Evolutionary conservation across 1,139 yeast genomes (phyloP).

Genomic region (Taiozyma sp.): DNA sequence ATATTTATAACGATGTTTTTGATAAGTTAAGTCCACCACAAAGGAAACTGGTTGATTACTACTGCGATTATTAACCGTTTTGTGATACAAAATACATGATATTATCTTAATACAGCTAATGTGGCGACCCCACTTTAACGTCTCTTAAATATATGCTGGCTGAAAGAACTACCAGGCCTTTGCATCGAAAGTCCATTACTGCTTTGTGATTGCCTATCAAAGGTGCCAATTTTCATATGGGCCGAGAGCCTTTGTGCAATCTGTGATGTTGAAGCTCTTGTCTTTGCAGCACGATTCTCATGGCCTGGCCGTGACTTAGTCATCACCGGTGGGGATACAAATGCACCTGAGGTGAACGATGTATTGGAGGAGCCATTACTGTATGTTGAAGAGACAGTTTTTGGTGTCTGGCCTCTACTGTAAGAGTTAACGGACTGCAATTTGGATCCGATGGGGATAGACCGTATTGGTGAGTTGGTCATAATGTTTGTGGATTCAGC

Average conservation of each 20-base stretch:
- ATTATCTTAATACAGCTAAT: not conserved
- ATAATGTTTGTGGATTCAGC: constrained; percentile 21
- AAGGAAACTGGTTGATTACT: constrained; percentile 34
- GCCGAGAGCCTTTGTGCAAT: constrained; percentile 20
- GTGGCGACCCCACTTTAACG: constrained; percentile 1
- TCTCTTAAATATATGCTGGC: constrained; percentile 5
- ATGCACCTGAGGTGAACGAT: constrained; percentile 7
- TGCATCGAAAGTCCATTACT: not conserved
- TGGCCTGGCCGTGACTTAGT: not conserved
- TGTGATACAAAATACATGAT: not conserved
- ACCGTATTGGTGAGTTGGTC: constrained; percentile 8
- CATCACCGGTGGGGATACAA: constrained; percentile 1
- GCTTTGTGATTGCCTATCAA: constrained; percentile 2
- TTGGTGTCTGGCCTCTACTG: not conserved
- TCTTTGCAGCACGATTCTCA: constrained; percentile 7
- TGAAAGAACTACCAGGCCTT: constrained; percentile 18
- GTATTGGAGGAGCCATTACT: constrained; percentile 8
- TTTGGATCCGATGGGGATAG: constrained; percentile 1
- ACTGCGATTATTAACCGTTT: constrained; percentile 21
- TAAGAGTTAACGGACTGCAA: not conserved
- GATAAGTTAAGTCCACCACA: constrained; percentile 31
- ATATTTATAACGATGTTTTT: constrained; percentile 25
- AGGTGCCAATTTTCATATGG: constrained; percentile 21
- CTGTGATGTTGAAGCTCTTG: constrained; percentile 18
- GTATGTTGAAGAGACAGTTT: not conserved